Conservation (phyloP, 768 basidiomycete species). For the Lactarius hatsudake region DNA sequence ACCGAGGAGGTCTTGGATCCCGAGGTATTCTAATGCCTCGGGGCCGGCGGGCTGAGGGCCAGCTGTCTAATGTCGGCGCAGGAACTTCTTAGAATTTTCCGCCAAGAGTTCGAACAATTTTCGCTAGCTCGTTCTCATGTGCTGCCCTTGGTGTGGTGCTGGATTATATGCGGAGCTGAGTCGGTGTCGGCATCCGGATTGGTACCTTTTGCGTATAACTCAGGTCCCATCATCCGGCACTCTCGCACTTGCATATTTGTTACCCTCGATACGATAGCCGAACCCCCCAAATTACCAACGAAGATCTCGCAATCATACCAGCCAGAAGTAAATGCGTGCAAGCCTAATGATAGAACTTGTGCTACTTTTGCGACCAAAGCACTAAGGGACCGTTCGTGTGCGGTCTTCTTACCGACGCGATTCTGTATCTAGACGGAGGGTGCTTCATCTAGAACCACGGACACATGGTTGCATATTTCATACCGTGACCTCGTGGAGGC, state of each 20-base stretch:
- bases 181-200: not conserved
- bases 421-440: not conserved
- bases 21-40: not conserved
- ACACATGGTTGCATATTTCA: not conserved
- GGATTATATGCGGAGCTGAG: no score
- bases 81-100: no score
- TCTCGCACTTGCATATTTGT: no score
- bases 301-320: not conserved
- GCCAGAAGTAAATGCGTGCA: not conserved
- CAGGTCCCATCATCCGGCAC: not conserved
- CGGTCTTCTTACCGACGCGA: not conserved
- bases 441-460: no score
- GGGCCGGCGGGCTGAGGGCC: not conserved
- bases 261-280: not conserved
- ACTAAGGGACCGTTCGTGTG: not conserved
- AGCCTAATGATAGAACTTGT: not conserved
- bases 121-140: no score
- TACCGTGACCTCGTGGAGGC: not conserved
- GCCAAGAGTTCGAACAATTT: no score
- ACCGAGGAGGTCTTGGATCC: not conserved
- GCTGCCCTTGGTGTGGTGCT: no score
- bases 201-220: not conserved
- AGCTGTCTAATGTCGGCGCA: not conserved
- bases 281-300: not conserved
- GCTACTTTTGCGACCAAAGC: not conserved